Base-by-base conservation (phyloP, 1,139 yeast genomes). In the Barnettozyma hawaiiensis region DNA sequence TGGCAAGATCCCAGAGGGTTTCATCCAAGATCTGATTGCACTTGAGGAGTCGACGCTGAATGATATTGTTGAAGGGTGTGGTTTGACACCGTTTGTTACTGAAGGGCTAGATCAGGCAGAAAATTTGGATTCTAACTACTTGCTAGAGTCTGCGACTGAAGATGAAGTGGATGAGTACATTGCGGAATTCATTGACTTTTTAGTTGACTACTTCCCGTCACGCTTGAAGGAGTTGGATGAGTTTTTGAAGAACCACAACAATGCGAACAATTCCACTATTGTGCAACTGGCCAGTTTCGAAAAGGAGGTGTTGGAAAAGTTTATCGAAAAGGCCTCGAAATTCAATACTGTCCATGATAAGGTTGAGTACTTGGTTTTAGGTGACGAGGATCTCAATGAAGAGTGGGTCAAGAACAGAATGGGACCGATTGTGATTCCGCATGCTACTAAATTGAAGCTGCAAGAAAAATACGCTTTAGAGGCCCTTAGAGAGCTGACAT, bases 361-460 rank as follows among this genome's bases (percentile, higher is more conserved):
- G 24, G 37, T 49, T 51, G 38, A 53, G 52, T 8, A 40, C 14
- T 35, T 60, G 18, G 42, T 60, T 11, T 23, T 60, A 23, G 55
- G 49, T 5, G 52, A 53, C 3, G 59, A 52, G 7, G 59, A 55
- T 9, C 39, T 52, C 22, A 54, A 56, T 16, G 58, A 52, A 2
- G 63, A 53, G 12, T 62, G 64, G 64, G 22, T 53, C n/a, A 51
- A 50, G 4, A 53, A 50, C 28, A 49, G 56, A 44, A 29, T 49
- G 22, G 35, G 44, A 16, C 56, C 58, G 18, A 48, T 55, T n/a
- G 34, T 45, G 2, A 41, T 53, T 2, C 37, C 46, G 4, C 35
- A 32, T 16, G 29, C 14, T 23, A 8, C 6, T 19, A 22, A 10
- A 35, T 14, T 9, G 36, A 31, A 16, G 4, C 24, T 47, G n/a